Evolutionary conservation across 805 yeast species (phyloP), one percentile per base, ranked within the genome.

Genomic region (Brettanomyces sp.): DNA sequence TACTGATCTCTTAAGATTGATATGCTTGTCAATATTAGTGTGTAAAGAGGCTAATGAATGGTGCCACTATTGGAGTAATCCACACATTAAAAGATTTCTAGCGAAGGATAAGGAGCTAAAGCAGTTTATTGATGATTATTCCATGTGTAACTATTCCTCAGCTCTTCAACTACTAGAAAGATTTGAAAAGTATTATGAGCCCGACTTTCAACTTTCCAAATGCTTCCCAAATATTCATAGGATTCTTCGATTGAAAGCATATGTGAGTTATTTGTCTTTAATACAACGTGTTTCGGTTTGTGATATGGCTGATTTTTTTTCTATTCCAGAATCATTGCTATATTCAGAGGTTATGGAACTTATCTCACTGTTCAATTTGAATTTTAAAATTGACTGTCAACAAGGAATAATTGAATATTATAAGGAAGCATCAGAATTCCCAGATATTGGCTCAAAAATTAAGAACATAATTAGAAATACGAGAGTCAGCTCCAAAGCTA

Each of bases 261-360:
- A 61, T 43, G 40, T 57, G 4, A 51, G 59, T 4, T 70, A 67
- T 43, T 50, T 70, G 2, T 63, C 70, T 0, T 44, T 66, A 13
- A 48, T 61, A 30, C 53, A 57, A 11, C 45, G 45, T 34, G 60
- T 57, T 12, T 34, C 53, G 2, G 34, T 60, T 5, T 41, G 36
- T 2, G 59, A 57, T 35, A 45, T 65, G 47, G 46, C 53, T 13
- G 7, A 6, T 5, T 50, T 49, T 24, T 55, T 65, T 41, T 56
- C 57, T 3, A 40, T 55, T 13, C 45, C 46, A 4, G 47, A 47
- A 11, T 40, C 45, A 1, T 34, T 33, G 4, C 30, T 62, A 7
- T 40, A 50, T 6, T 36, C 43, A 8, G 58, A 57, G 23, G 34
- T 64, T 5, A 37, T 51, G 35, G 46, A 52, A 13, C 42, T 64